A percentile compares a stretch with the other conserved stretches of the same genome.
Conservation (phyloP, 306 rosid genomes). For the Cotoneaster glaucophyllus region DNA sequence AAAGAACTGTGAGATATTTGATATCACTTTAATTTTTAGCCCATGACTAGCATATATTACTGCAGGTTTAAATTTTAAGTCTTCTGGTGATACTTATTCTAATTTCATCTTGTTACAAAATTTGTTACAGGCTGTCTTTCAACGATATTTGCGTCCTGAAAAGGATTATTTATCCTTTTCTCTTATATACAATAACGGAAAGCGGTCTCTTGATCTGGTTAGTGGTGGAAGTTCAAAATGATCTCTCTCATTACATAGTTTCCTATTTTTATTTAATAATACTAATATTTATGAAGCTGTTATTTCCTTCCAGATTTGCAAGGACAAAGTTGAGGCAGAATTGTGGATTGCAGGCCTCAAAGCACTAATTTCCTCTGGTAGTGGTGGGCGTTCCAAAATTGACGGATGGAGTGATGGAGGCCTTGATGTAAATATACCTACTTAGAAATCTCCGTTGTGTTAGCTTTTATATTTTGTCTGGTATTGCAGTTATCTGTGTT, state of each 20-base stretch:
- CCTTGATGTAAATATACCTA: slow-evolving; percentile 62
- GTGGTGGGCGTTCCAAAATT: slow-evolving; percentile 95
- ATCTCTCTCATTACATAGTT: slow-evolving; percentile 4
- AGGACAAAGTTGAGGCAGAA: slow-evolving; percentile 94
- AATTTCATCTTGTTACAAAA: slow-evolving; percentile 16
- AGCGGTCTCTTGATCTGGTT: slow-evolving; percentile 92
- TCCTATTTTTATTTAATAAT: background rate
- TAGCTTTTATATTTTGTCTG: background rate
- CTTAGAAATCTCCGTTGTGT: slow-evolving; percentile 15
- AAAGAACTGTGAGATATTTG: slow-evolving; percentile 80
- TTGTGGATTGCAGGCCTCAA: slow-evolving; percentile 94
- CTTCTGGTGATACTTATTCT: background rate
- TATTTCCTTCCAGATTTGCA: slow-evolving; percentile 64
- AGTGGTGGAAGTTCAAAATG: slow-evolving; percentile 31
- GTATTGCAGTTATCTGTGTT: slow-evolving; percentile 1
- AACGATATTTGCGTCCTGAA: slow-evolving; percentile 76
- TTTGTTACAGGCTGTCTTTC: slow-evolving; percentile 74
- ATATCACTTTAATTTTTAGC: background rate
- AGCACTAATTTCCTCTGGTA: slow-evolving; percentile 72
- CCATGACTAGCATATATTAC: slow-evolving; percentile 1
- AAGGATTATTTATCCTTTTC: slow-evolving; percentile 92
- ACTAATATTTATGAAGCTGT: background rate
- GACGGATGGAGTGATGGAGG: slow-evolving; percentile 99
- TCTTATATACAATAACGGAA: slow-evolving; percentile 81
- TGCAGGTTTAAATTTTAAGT: background rate